Conservation (phyloP, 2,329 filamentous ascomycete genomes). For the Fusarium nelsonii region DNA sequence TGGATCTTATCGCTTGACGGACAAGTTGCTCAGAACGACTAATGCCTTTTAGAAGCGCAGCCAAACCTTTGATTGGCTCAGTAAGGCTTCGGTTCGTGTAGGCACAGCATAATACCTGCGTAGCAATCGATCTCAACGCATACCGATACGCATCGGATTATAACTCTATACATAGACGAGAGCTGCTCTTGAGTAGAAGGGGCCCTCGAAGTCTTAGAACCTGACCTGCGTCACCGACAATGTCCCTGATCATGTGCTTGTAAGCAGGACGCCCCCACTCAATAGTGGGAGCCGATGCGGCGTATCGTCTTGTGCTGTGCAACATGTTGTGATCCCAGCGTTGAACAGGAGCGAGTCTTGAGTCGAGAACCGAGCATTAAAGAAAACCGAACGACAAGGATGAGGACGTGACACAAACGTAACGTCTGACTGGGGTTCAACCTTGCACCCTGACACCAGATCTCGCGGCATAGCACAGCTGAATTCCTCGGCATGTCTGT, state of each 20-base stretch:
- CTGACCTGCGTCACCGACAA: conserved; percentile 29
- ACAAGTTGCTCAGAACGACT: not conserved
- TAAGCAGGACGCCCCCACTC: conserved; percentile 21
- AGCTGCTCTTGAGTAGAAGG: conserved; percentile 10
- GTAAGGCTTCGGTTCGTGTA: not conserved
- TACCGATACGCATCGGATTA: conserved; percentile 4
- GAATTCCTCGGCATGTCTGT: conserved; percentile 36
- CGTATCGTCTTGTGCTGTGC: conserved; percentile 42
- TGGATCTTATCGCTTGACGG: not conserved
- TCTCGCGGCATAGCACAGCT: conserved; percentile 48
- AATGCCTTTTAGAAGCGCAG: not conserved
- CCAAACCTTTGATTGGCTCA: not conserved
- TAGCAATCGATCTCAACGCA: conserved; percentile 4
- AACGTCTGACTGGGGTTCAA: conserved; percentile 35
- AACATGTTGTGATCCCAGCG: conserved; percentile 30
- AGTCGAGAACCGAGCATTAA: conserved; percentile 24
- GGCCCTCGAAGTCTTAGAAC: conserved; percentile 19
- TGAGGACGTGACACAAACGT: conserved; percentile 32
- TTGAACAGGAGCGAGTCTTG: conserved; percentile 27
- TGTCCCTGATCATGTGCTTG: conserved; percentile 22
- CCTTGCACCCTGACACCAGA: conserved; percentile 46
- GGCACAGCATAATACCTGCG: not conserved
- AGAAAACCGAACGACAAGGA: conserved; percentile 29
- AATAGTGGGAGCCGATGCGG: conserved; percentile 44
- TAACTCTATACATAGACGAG: not conserved